Evolutionary conservation across 169 alveolate genomes (phyloP).

Genomic region (Plasmodium yoelii): DNA sequence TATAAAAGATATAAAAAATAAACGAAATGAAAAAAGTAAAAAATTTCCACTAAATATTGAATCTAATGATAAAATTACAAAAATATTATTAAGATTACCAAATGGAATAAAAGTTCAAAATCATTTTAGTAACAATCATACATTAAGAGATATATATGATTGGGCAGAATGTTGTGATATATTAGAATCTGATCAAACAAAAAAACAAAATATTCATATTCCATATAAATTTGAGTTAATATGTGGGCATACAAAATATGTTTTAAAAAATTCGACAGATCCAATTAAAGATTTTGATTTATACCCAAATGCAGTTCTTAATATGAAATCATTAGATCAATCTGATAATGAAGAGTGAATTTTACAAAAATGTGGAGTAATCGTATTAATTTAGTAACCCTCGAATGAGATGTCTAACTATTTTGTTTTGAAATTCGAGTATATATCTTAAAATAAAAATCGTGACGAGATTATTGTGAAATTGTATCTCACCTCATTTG

Average conservation of each 20-base stretch:
- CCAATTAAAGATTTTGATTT: conserved; percentile 27
- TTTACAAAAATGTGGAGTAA: background rate
- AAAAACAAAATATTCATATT: conserved; percentile 8
- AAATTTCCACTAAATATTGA: conserved; percentile 33
- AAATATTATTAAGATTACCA: conserved; percentile 33
- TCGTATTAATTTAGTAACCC: background rate
- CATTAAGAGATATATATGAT: conserved; percentile 37
- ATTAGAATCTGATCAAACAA: background rate
- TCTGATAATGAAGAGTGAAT: conserved; percentile 23
- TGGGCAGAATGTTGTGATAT: conserved; percentile 66
- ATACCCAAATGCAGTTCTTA: conserved; percentile 49
- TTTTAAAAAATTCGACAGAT: background rate
- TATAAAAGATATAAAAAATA: conserved; percentile 20
- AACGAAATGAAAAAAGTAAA: conserved; percentile 22
- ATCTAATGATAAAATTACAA: conserved; percentile 28
- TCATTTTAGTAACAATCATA: conserved; percentile 24
- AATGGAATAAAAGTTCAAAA: conserved; percentile 40
- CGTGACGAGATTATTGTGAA: too few relatives aligned
- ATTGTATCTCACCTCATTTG: too few relatives aligned
- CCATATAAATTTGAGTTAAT: conserved; percentile 36
- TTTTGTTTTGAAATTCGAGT: too few relatives aligned
- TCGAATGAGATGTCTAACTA: background rate
- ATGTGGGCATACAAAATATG: conserved; percentile 38
- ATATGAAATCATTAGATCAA: conserved; percentile 41
- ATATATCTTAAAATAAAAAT: too few relatives aligned